Conservation (phyloP, 768 basidiomycete genomes). For the Dioszegia crocea region DNA sequence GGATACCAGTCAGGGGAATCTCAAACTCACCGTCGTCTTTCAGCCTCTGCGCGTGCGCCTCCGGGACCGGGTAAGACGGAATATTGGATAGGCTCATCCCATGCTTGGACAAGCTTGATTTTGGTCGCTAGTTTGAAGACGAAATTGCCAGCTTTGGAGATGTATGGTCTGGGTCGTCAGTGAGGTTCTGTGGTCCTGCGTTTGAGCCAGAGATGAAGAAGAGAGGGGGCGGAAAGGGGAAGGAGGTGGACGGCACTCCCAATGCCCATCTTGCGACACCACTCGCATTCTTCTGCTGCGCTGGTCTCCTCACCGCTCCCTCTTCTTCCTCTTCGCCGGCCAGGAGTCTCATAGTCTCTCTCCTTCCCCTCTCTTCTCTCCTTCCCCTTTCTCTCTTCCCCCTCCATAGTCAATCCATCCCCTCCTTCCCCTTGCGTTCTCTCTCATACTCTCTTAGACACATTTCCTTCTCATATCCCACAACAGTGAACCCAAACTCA, state of each 20-base stretch:
- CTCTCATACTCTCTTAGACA: too few species aligned
- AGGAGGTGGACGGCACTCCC: too few species aligned
- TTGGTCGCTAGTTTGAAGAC: slow-evolving; percentile 61
- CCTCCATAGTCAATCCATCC: not conserved
- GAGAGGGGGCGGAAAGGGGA: too few species aligned
- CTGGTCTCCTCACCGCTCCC: too few species aligned
- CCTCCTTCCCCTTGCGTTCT: too few species aligned
- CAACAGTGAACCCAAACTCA: slow-evolving; percentile 53
- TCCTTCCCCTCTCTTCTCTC: not conserved
- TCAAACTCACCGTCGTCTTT: slow-evolving; percentile 71
- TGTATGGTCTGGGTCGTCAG: slow-evolving; percentile 58
- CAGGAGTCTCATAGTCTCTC: too few species aligned
- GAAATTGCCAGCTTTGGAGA: slow-evolving; percentile 64
- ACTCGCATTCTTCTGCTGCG: too few species aligned
- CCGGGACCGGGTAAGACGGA: slow-evolving; percentile 66
- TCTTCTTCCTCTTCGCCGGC: too few species aligned
- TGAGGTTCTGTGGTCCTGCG: not conserved
- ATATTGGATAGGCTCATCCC: slow-evolving; percentile 54
- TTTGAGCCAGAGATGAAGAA: too few species aligned
- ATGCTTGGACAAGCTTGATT: slow-evolving; percentile 70
- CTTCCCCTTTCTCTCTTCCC: not conserved
- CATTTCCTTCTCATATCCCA: not conserved
- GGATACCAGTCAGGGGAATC: not conserved
- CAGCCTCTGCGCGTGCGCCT: slow-evolving; percentile 89
- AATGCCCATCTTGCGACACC: too few species aligned